Evolutionary conservation across 225 moss, liverwort and hornwort species (phyloP).

Genomic region (Climacium dendroides): DNA sequence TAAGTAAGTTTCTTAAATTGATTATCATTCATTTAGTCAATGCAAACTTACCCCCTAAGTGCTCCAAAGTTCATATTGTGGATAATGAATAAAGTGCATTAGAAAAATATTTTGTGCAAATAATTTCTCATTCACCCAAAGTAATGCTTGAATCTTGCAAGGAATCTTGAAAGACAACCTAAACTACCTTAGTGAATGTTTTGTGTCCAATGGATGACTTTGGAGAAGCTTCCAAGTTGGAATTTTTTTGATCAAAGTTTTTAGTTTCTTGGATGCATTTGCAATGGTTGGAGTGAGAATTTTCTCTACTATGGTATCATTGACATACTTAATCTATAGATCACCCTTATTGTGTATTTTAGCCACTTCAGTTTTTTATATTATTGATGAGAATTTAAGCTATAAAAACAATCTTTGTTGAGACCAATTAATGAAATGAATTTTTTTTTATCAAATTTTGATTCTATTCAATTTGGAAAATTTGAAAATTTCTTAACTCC

Average conservation of each 20-base stretch:
- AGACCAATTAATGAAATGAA: not conserved
- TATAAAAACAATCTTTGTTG: not conserved
- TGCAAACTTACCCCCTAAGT: rapidly evolving
- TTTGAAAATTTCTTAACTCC: not conserved
- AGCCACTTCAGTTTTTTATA: not conserved
- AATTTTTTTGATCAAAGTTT: not conserved
- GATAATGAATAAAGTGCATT: not conserved
- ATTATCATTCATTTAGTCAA: not conserved
- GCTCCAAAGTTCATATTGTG: not conserved
- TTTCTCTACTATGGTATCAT: not conserved
- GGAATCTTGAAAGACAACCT: no score
- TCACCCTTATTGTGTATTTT: not conserved
- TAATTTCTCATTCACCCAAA: no score
- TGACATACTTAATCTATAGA: not conserved
- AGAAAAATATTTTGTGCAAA: no score
- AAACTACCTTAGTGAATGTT: no score
- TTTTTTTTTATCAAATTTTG: not conserved
- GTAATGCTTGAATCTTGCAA: no score
- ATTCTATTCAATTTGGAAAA: not conserved
- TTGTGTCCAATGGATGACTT: no score
- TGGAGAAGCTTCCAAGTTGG: no score
- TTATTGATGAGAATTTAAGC: not conserved
- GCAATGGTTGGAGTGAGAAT: not conserved
- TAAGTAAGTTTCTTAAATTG: not conserved
- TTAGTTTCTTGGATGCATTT: no score